Evolutionary conservation across 768 basidiomycete genomes (phyloP).

Genomic region (Lepiota subincarnata): DNA sequence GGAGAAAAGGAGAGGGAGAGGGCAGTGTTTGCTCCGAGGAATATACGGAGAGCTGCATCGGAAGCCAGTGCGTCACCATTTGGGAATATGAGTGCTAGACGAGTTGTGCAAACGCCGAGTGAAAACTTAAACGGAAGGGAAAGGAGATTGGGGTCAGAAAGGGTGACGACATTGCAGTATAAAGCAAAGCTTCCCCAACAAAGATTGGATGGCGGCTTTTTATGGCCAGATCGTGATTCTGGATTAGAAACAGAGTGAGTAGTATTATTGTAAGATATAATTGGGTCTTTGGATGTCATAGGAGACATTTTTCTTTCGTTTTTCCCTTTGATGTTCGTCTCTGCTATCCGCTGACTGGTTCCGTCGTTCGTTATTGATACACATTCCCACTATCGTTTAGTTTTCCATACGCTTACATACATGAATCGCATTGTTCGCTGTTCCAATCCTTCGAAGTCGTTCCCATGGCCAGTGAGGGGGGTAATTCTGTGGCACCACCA

Average conservation of each 20-base stretch:
- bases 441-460: too few relatives aligned
- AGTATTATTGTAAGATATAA: constrained; percentile 10
- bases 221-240: constrained; percentile 6
- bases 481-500: too few relatives aligned
- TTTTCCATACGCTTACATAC: too few relatives aligned
- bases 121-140: not conserved
- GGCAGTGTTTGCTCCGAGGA: constrained; percentile 13
- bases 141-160: constrained; percentile 4
- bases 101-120: constrained; percentile 1
- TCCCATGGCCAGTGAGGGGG: too few relatives aligned
- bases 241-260: constrained; percentile 7
- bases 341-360: too few relatives aligned
- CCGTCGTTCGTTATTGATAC: too few relatives aligned
- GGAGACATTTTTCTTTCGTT: not conserved
- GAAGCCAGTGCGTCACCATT: constrained; percentile 13
- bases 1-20: constrained; percentile 5
- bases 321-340: not conserved
- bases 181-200: constrained; percentile 3
- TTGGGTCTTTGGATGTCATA: not conserved
- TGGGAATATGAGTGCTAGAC: constrained; percentile 15
- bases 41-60: constrained; percentile 13
- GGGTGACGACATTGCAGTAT: not conserved
- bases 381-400: too few relatives aligned
- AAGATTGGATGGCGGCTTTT: constrained; percentile 7
- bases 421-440: too few relatives aligned